Evolutionary conservation across 2,329 filamentous ascomycete genomes (phyloP).

Genomic region (Cladosporium oxysporum): DNA sequence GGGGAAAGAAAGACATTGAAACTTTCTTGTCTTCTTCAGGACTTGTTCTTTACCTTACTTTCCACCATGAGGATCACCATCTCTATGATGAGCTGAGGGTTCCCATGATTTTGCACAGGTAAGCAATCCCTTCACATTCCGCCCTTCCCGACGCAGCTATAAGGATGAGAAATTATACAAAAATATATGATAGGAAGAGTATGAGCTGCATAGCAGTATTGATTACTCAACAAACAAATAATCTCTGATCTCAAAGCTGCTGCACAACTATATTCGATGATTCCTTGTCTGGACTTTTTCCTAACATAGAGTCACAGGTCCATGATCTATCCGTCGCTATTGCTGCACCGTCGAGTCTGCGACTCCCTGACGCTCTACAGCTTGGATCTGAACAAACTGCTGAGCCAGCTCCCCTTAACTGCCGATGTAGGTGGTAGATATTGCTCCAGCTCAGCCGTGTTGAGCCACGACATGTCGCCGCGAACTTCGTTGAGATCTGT

Average conservation of each 20-base stretch:
- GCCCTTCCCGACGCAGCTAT: slow-evolving; percentile 9
- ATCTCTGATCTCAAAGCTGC: slow-evolving; percentile 10
- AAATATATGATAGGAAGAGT: slow-evolving; percentile 42
- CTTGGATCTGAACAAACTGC: slow-evolving; percentile 11
- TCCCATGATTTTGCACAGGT: neutral
- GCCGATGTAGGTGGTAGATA: slow-evolving; percentile 43
- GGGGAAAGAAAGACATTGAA: slow-evolving; percentile 9
- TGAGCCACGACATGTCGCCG: slow-evolving; percentile 57
- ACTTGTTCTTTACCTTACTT: neutral
- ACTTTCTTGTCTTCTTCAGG: slow-evolving; percentile 6
- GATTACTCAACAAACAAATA: slow-evolving; percentile 29
- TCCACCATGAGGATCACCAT: neutral
- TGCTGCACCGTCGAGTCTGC: neutral
- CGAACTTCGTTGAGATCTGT: slow-evolving; percentile 62
- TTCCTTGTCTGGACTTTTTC: neutral
- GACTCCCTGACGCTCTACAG: slow-evolving; percentile 3
- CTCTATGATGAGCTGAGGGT: neutral
- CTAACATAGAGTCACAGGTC: slow-evolving; percentile 2
- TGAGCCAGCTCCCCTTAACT: neutral
- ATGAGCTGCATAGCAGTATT: slow-evolving; percentile 36
- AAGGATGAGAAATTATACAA: slow-evolving; percentile 31
- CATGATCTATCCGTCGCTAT: neutral
- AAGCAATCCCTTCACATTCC: neutral
- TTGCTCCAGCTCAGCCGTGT: slow-evolving; percentile 55
- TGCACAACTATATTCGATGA: neutral